These are phyloP conservation scores for Camellia sinensis DNA, from an alignment of 148 eudicot species.

Conservation along the genomic window DNA sequence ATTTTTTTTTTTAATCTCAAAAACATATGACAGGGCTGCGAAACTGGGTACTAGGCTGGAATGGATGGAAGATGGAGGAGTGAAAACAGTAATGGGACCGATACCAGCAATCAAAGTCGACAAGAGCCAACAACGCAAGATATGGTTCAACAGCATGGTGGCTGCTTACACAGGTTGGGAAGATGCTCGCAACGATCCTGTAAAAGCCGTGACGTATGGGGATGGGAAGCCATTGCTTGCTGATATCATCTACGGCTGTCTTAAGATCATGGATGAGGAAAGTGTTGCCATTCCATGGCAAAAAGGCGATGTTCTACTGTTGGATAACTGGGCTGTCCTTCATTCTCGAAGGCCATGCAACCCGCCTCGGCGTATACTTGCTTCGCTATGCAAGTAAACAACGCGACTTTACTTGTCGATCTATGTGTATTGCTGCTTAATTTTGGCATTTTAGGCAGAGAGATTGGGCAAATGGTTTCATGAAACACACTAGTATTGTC, in stretches of 20 bases:
- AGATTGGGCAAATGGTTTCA: too few species aligned
- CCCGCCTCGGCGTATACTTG: slow-evolving; percentile 81
- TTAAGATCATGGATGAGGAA: slow-evolving; percentile 70
- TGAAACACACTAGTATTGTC: neutral
- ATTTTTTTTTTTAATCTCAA: neutral
- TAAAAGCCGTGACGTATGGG: slow-evolving; percentile 74
- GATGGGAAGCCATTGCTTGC: slow-evolving; percentile 74
- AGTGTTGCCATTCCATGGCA: slow-evolving; percentile 78
- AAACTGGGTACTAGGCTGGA: slow-evolving; percentile 79
- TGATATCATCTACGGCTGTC: slow-evolving; percentile 52
- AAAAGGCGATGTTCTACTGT: slow-evolving; percentile 69
- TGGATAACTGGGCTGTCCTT: slow-evolving; percentile 86
- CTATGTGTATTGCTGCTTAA: too few species aligned
- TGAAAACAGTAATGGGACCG: slow-evolving; percentile 79
- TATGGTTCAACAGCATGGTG: slow-evolving; percentile 94
- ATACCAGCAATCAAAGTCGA: slow-evolving; percentile 69
- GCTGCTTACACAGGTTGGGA: slow-evolving; percentile 79
- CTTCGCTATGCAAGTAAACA: slow-evolving; percentile 76
- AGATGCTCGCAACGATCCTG: slow-evolving; percentile 69
- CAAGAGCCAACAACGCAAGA: slow-evolving; percentile 56
- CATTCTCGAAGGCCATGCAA: slow-evolving; percentile 69
- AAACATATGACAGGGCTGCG: slow-evolving; percentile 52
- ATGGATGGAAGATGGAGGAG: slow-evolving; percentile 65
- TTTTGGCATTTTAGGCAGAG: too few species aligned
- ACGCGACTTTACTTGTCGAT: too few species aligned